Percentiles rank a stretch among this genome's conserved stretches.
Evolutionary conservation across 1,284 basidiomycete species (phyloP).

Genomic region (Wolfiporia cocos): DNA sequence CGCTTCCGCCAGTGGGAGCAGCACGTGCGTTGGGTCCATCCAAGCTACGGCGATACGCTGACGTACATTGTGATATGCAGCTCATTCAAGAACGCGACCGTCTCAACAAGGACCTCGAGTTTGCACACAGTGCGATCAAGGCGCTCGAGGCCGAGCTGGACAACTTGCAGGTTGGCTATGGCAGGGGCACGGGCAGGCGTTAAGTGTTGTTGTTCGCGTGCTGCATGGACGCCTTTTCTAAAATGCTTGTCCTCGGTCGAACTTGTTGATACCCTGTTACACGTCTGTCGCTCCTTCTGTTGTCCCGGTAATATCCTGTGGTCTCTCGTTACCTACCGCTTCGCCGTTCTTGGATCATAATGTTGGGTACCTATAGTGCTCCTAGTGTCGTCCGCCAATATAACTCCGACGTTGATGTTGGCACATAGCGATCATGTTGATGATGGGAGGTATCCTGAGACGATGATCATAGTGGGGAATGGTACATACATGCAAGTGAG

Average conservation of each 20-base stretch:
- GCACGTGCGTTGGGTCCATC: slow-evolving; percentile 58
- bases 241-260: not conserved
- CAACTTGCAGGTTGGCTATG: slow-evolving; percentile 83
- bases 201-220: slow-evolving; percentile 23
- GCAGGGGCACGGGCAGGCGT: slow-evolving; percentile 67
- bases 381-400: no score
- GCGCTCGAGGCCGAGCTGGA: slow-evolving; percentile 86
- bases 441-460: no score
- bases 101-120: slow-evolving; percentile 94
- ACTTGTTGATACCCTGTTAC: not conserved
- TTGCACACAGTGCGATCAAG: slow-evolving; percentile 90
- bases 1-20: slow-evolving; percentile 99
- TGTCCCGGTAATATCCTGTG: not conserved
- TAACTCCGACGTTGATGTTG: no score
- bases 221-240: not conserved
- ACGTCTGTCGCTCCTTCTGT: not conserved
- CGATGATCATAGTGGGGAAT: no score
- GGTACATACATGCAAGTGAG: no score
- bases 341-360: not conserved
- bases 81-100: slow-evolving; percentile 95
- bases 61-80: slow-evolving; percentile 31
- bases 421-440: no score
- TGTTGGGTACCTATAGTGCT: no score
- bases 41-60: not conserved
- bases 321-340: not conserved